Base-by-base conservation (phyloP, 441 rosid species). In the Erysimum pusillum region DNA sequence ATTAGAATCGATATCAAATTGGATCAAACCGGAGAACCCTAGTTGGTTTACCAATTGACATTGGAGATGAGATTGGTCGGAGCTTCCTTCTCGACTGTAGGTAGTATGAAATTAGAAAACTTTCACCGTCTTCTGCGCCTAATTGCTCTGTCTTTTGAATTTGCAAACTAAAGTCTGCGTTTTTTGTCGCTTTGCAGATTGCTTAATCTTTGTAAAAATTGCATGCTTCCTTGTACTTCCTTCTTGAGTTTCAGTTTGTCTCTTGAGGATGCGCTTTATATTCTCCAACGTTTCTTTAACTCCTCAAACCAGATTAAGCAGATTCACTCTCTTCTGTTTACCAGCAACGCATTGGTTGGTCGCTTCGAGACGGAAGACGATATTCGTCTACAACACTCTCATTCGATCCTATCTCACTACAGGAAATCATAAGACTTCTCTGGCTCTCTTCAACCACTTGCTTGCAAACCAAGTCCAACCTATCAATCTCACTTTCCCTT, bases 401-500 rank as follows among this genome's bases (percentile, higher is more conserved):
- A 82, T 87, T 4, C 83, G 90, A 71, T 84, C 92, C 32, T 77
- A 90, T 80, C 89, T 87, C 77, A 73, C 76, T 59, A 76, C 83
- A 48, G 83, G 81, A 64, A n/a, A n/a, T n/a, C n/a, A n/a, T n/a
- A n/a, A 68, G 52, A 62, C 41, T 12, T 66, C 86, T 51, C 81
- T 90, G 52, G 46, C 73, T 58, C 80, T 88, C 76, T 84, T 93
- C 86, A 77, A 71, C 63, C 46, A 80, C 80, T 77, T 92, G 98
- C 85, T 86, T 78, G 60, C 67, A 79, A 71, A 61, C 79, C 78
- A 54, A 75, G 67, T 77, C 32, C 75, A 69, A 34, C 89, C n/a
- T n/a, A n/a, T n/a, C 93, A 80, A 82, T 20, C 85, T 83, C 78
- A 89, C 97, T 45, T 91, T 91, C 86, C 88, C 94, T 81, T 69